Conservation (phyloP, 495 filamentous ascomycete species). For the Penicillium tannophilum region DNA sequence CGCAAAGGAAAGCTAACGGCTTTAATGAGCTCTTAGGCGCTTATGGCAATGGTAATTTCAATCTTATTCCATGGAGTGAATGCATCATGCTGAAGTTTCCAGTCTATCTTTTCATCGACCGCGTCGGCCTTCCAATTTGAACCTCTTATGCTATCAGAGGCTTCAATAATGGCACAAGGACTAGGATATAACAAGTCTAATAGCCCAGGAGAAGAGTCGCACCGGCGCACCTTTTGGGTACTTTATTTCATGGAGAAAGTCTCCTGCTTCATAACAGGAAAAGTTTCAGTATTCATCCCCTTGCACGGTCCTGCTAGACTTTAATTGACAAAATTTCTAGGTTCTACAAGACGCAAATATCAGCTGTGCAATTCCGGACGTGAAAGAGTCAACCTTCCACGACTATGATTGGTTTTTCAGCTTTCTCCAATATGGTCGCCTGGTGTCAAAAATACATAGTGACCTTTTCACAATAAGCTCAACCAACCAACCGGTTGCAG, state of each 20-base stretch:
- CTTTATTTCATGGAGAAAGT: constrained; percentile 26
- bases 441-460: constrained; percentile 19
- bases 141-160: constrained; percentile 17
- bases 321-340: constrained; percentile 1
- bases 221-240: constrained; percentile 22
- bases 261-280: constrained; percentile 22
- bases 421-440: constrained; percentile 19
- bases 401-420: constrained; percentile 27
- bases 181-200: constrained; percentile 17
- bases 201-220: constrained; percentile 1
- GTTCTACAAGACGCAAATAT: constrained; percentile 20
- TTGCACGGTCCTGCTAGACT: background rate
- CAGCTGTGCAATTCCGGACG: constrained; percentile 20
- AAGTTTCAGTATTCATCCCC: constrained; percentile 12
- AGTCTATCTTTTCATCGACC: constrained; percentile 23
- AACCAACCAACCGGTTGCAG: constrained; percentile 3
- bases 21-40: constrained; percentile 4
- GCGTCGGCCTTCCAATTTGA: constrained; percentile 24
- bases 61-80: too few relatives aligned
- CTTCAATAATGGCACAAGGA: constrained; percentile 20
- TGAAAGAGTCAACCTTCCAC: constrained; percentile 14
- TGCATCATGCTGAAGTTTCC: too few relatives aligned
- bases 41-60: constrained; percentile 18
- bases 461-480: constrained; percentile 20
- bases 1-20: too few relatives aligned